Conservation (phyloP, 2,329 filamentous ascomycete genomes). For the Xylaria hypoxylon region DNA sequence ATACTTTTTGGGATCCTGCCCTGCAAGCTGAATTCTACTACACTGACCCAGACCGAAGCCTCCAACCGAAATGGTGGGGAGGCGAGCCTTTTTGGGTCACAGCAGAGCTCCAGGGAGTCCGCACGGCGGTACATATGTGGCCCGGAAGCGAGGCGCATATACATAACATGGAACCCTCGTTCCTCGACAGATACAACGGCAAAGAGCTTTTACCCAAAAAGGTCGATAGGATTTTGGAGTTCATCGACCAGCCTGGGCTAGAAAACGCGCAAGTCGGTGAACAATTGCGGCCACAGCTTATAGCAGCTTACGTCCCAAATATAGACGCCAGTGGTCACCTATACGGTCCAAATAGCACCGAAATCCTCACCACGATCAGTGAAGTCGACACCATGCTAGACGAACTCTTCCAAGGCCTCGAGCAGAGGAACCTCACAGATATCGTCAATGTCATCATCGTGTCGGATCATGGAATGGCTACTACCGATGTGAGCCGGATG, state of each 20-base stretch:
- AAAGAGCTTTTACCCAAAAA: slow-evolving; percentile 80
- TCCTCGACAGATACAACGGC: slow-evolving; percentile 86
- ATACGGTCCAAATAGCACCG: slow-evolving; percentile 94
- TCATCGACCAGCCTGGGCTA: slow-evolving; percentile 83
- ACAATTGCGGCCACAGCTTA: slow-evolving; percentile 82
- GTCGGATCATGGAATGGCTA: slow-evolving; percentile 98
- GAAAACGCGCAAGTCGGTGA: slow-evolving; percentile 65
- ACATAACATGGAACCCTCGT: slow-evolving; percentile 77
- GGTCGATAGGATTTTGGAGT: slow-evolving; percentile 80
- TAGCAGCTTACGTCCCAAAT: slow-evolving; percentile 93
- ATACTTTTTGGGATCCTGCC: slow-evolving; percentile 91
- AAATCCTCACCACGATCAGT: slow-evolving; percentile 82
- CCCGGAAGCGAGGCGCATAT: slow-evolving; percentile 93
- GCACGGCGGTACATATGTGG: slow-evolving; percentile 96
- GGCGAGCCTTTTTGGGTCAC: slow-evolving; percentile 96
- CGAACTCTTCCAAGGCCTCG: slow-evolving; percentile 78
- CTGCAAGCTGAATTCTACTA: slow-evolving; percentile 87
- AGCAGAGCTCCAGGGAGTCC: slow-evolving; percentile 83
- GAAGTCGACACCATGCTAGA: slow-evolving; percentile 87
- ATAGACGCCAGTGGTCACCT: slow-evolving; percentile 89
- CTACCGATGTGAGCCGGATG: slow-evolving; percentile 81
- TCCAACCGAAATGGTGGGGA: slow-evolving; percentile 93
- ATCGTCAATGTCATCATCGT: slow-evolving; percentile 97
- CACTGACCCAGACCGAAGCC: slow-evolving; percentile 78
- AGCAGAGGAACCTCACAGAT: slow-evolving; percentile 83